Evolutionary conservation across 208 protist genomes (phyloP).

Genomic region (Borovskyia barvae): DNA sequence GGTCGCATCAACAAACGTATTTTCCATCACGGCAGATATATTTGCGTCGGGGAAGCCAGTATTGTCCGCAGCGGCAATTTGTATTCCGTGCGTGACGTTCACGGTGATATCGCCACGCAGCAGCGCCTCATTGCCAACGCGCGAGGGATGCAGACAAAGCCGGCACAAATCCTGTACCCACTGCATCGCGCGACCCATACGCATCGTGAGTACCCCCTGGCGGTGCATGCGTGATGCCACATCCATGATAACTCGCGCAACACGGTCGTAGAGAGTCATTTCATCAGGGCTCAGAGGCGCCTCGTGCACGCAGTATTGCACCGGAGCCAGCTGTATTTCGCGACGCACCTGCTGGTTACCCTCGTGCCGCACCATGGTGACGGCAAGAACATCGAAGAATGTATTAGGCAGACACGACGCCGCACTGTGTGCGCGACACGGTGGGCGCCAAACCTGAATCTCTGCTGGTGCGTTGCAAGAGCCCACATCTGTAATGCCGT

Average conservation of each 20-base stretch:
- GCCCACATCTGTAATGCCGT: no score
- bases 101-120: constrained; percentile 16
- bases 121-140: constrained; percentile 12
- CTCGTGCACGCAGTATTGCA: constrained; percentile 9
- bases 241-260: constrained; percentile 23
- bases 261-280: constrained; percentile 30
- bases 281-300: constrained; percentile 25
- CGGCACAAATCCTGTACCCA: constrained; percentile 51
- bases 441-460: not conserved
- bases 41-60: not conserved
- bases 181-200: constrained; percentile 31
- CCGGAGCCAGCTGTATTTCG: constrained; percentile 30
- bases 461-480: not conserved
- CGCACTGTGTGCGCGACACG: not conserved
- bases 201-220: constrained; percentile 31
- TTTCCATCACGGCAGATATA: constrained; percentile 6
- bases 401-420: constrained; percentile 11
- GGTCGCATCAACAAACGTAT: constrained; percentile 29
- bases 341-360: constrained; percentile 27
- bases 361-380: constrained; percentile 47
- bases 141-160: constrained; percentile 33
- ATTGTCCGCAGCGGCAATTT: not conserved
- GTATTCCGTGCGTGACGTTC: not conserved
- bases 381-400: constrained; percentile 18
- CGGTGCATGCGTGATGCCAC: constrained; percentile 21